phyloP scores from a whole-genome alignment of 179 eudicot species.

The Nepenthes alata region DNA sequence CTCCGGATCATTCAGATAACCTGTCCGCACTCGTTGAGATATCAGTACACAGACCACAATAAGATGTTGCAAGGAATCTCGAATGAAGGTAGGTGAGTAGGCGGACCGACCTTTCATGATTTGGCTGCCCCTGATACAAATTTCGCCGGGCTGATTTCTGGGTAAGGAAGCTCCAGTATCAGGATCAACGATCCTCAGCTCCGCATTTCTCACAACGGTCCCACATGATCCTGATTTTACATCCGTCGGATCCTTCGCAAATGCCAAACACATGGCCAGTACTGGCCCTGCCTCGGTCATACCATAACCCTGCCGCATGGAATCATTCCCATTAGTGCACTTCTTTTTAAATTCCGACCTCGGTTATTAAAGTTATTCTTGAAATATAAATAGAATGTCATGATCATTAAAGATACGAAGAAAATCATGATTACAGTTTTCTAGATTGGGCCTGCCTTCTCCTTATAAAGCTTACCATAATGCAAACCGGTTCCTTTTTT shows the following conservation, averaged over 20 bases:
- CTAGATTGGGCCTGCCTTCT: too few species aligned
- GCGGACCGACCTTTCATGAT: slow-evolving; percentile 73
- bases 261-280: slow-evolving; percentile 78
- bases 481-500: too few species aligned
- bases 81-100: background rate
- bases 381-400: too few species aligned
- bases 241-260: slow-evolving; percentile 77
- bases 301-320: slow-evolving; percentile 60
- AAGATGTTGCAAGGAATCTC: background rate
- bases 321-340: too few species aligned
- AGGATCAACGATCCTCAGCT: slow-evolving; percentile 76
- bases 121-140: slow-evolving; percentile 82
- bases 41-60: background rate
- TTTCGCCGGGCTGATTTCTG: slow-evolving; percentile 69
- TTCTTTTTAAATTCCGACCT: too few species aligned
- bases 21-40: slow-evolving; percentile 11
- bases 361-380: too few species aligned
- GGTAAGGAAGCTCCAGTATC: slow-evolving; percentile 51
- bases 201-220: slow-evolving; percentile 78
- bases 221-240: slow-evolving; percentile 94
- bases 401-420: too few species aligned
- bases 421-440: too few species aligned
- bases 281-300: slow-evolving; percentile 99
- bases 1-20: slow-evolving; percentile 69
- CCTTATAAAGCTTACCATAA: too few species aligned